Conservation (phyloP, 768 basidiomycete species). For the Psilocybe subaeruginosa region DNA sequence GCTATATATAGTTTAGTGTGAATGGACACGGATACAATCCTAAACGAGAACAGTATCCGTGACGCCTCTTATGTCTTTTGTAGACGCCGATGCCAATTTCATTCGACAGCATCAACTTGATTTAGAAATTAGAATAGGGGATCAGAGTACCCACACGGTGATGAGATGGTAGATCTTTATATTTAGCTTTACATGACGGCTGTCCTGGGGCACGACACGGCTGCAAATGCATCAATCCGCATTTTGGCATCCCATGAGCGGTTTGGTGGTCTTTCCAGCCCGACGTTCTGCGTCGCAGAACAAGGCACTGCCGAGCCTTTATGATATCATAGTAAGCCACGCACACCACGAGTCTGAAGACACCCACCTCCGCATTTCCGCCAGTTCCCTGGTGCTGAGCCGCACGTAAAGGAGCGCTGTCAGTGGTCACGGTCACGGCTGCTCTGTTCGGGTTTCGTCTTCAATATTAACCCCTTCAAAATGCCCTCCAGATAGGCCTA, state of each 20-base stretch:
- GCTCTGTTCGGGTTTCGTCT: conserved; percentile 38
- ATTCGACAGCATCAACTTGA: conserved; percentile 4
- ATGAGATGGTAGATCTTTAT: not conserved
- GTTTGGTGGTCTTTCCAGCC: conserved; percentile 36
- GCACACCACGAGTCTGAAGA: too few relatives aligned
- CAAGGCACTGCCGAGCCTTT: conserved; percentile 28
- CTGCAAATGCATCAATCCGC: not conserved
- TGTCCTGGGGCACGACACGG: too few relatives aligned
- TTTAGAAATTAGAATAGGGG: not conserved
- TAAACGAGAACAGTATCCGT: not conserved
- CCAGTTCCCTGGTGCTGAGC: conserved; percentile 33
- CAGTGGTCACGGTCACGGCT: conserved; percentile 35
- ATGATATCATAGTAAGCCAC: not conserved
- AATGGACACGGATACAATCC: not conserved
- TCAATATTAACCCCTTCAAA: conserved; percentile 39
- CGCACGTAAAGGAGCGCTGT: conserved; percentile 43
- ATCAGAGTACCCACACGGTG: not conserved
- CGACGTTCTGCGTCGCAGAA: conserved; percentile 31
- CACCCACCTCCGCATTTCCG: conserved; percentile 42
- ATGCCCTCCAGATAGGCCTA: conserved; percentile 37
- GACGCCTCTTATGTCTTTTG: not conserved
- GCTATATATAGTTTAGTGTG: not conserved
- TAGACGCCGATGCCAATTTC: not conserved
- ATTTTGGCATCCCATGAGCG: conserved; percentile 25
- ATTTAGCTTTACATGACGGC: not conserved